Evolutionary conservation across 208 protist genomes (phyloP), one percentile per base, ranked within the genome.

Genomic region (Wallacemonas sp.): DNA sequence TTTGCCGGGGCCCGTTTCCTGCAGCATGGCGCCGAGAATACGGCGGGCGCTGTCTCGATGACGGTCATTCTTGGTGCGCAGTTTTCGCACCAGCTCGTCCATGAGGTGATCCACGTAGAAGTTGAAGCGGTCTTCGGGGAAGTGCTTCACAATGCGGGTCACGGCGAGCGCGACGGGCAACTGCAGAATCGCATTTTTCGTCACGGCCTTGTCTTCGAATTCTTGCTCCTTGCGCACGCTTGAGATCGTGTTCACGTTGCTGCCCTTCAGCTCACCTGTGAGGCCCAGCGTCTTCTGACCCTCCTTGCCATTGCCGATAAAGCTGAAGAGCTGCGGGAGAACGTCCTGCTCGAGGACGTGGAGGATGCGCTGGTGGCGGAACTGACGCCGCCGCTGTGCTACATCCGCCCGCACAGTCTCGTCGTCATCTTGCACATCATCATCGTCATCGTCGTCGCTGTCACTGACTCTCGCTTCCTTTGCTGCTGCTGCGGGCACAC

Each of bases 11-110:
- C 92, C 92, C 1, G 80, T 86, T 58, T 94, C 88, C 59, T 83
- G 82, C 62, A 97, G 65, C 76, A 94, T 88, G 17, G 85, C 85
- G 26, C 85, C 77, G 28, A 97, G 77, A 30, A 95, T 84, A 27
- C 82, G 75, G 30, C 92, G 75, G 2, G 89, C 92, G 65, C 88
- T 89, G 31, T 94, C 88, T 27, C 92, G 86, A 41, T 91, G 88
- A 60, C 80, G 83, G 79, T 95, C 90, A 58, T 90, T 90, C 74
- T 95, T 95, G 8, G 89, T 97, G 31, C 89, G 86, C 58, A 97
- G 79, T 65, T 91, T 93, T 42, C 72, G 64, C 31, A 94, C 71
- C 22, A 97, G 68, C 49, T 88, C 84, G 53, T 93, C 82, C 11
- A 97, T 67, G 24, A 97, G 72, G 58, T 86, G 74, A 45, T 94